These are phyloP conservation scores for Penicillium sp. DNA, from an alignment of 2,329 filamentous ascomycete species.

Conservation along the genomic window DNA sequence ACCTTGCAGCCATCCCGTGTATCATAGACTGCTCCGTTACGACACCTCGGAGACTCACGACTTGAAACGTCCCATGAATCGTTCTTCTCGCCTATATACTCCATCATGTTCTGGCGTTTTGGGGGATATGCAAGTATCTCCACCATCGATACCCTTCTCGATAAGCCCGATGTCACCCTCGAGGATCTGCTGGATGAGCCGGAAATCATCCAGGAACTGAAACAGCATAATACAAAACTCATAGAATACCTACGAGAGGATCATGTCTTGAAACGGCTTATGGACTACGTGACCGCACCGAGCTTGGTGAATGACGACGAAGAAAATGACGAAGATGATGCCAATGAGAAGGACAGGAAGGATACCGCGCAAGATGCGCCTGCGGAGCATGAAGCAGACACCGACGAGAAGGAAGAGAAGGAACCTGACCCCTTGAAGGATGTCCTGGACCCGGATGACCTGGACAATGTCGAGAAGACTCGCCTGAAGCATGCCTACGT, in stretches of 20 bases:
- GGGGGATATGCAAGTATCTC: conserved; percentile 98
- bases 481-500: conserved; percentile 92
- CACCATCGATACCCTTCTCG: conserved; percentile 92
- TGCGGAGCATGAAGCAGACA: conserved; percentile 19
- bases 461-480: conserved; percentile 81
- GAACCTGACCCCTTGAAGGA: conserved; percentile 35
- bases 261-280: conserved; percentile 74
- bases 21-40: conserved; percentile 30
- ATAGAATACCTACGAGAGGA: conserved; percentile 94
- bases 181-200: conserved; percentile 95
- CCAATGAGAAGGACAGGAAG: conserved; percentile 44
- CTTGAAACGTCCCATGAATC: conserved; percentile 37
- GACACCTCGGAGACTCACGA: conserved; percentile 26
- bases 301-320: conserved; percentile 53
- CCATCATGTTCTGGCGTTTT: conserved; percentile 99
- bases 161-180: conserved; percentile 89
- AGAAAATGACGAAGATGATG: conserved; percentile 52
- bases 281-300: conserved; percentile 88
- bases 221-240: conserved; percentile 96
- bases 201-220: conserved; percentile 94
- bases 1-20: conserved; percentile 20
- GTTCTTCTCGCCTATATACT: conserved; percentile 36
- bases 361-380: conserved; percentile 24
- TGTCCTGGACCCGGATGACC: conserved; percentile 40
- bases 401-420: conserved; percentile 43